A percentile compares a stretch with the other conserved stretches of the same genome.
phyloP scores from a whole-genome alignment of 768 basidiomycete species.

The Collybia nuda region DNA sequence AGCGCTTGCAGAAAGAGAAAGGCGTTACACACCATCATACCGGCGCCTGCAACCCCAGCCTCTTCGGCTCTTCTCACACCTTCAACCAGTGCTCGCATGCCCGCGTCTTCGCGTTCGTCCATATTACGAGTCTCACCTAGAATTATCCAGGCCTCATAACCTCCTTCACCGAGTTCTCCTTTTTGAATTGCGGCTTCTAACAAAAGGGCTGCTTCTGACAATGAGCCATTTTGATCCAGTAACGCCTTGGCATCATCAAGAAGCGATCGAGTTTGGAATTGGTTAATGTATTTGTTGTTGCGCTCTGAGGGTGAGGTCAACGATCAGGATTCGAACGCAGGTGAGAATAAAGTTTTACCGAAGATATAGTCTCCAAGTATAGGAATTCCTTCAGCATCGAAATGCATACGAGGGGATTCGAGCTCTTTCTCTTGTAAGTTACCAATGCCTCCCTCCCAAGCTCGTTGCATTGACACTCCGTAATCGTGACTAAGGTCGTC shows the following conservation, averaged over 20 bases:
- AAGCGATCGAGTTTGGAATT: constrained; percentile 46
- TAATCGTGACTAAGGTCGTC: constrained; percentile 69
- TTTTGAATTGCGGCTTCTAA: constrained; percentile 89
- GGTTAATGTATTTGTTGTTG: constrained; percentile 69
- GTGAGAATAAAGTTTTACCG: constrained; percentile 42
- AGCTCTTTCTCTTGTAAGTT: constrained; percentile 34
- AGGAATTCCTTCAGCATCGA: constrained; percentile 77
- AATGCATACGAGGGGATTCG: constrained; percentile 37
- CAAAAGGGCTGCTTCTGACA: constrained; percentile 84
- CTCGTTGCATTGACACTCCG: constrained; percentile 57
- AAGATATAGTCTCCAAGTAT: constrained; percentile 72
- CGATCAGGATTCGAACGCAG: neutral
- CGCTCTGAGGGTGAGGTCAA: constrained; percentile 44
- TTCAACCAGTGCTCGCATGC: constrained; percentile 76
- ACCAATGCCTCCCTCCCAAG: constrained; percentile 61
- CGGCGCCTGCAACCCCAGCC: constrained; percentile 61
- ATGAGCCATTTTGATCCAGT: constrained; percentile 76
- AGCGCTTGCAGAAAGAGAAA: neutral
- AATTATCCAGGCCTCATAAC: constrained; percentile 90
- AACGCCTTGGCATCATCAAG: constrained; percentile 76
- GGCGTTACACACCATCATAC: constrained; percentile 64
- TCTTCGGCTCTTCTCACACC: constrained; percentile 68
- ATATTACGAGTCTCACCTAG: constrained; percentile 87
- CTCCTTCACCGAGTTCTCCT: constrained; percentile 76
- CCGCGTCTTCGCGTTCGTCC: constrained; percentile 85